These are phyloP conservation scores for Mortierella sp. DNA, from an alignment of 371 early-diverging fungal genomes.

Conservation along the genomic window DNA sequence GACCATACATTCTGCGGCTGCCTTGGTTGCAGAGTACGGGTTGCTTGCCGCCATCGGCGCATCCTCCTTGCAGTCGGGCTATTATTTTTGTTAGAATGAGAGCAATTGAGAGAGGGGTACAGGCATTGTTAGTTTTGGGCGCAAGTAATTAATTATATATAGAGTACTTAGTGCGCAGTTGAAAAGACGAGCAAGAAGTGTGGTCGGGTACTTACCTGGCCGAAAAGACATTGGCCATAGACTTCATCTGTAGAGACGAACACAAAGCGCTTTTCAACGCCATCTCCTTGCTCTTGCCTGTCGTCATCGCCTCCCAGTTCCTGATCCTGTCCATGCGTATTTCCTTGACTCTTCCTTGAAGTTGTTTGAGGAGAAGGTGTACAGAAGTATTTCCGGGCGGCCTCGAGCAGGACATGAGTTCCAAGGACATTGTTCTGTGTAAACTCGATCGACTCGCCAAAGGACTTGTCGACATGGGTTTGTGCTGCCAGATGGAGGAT, in stretches of 20 bases:
- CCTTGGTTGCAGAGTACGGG: conserved; percentile 93
- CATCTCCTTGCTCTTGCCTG: neutral
- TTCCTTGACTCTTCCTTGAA: neutral
- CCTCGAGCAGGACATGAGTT: conserved; percentile 90
- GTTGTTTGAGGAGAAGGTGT: neutral
- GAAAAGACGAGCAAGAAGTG: neutral
- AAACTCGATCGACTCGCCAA: conserved; percentile 88
- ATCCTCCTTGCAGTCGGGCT: conserved; percentile 81
- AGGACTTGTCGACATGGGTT: conserved; percentile 93
- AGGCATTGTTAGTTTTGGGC: neutral
- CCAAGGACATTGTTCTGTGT: conserved; percentile 90
- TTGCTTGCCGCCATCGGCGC: conserved; percentile 83
- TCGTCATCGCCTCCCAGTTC: neutral
- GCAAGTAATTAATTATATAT: conserved; percentile 1
- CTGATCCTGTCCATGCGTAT: neutral
- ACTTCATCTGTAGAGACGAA: conserved; percentile 93
- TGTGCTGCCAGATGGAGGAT: conserved; percentile 90
- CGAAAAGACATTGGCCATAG: conserved; percentile 79
- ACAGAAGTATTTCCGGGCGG: conserved; percentile 66
- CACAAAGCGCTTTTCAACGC: conserved; percentile 74
- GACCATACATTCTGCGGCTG: conserved; percentile 89
- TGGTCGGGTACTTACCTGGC: conserved; percentile 52
- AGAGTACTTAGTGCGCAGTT: neutral
- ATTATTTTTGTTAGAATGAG: neutral
- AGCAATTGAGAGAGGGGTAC: neutral